A percentile compares a stretch with the other conserved stretches of the same genome.
These are phyloP conservation scores for Fusarium nodosum DNA, from an alignment of 2,329 filamentous ascomycete genomes.

Conservation along the genomic window DNA sequence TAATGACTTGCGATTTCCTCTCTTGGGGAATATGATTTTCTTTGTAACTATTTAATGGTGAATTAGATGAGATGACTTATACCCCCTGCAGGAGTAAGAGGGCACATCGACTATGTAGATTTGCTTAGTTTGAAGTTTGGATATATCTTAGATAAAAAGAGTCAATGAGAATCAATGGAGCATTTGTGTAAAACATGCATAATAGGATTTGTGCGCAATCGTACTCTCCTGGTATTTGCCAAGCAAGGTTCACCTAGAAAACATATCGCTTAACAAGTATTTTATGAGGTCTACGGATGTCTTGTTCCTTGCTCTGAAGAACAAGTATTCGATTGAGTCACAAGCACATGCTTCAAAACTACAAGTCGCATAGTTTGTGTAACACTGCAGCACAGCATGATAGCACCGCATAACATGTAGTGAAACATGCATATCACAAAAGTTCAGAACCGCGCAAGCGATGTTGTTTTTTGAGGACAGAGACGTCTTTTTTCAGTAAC, in stretches of 20 bases:
- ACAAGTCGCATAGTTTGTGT: conserved; percentile 17
- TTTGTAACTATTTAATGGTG: conserved; percentile 49
- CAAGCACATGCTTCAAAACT: background rate
- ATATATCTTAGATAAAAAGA: conserved; percentile 43
- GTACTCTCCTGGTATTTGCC: background rate
- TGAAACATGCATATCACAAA: conserved; percentile 45
- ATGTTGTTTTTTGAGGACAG: conserved; percentile 3
- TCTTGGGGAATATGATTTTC: conserved; percentile 47
- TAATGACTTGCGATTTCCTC: conserved; percentile 51
- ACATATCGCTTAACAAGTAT: conserved; percentile 1
- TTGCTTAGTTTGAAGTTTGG: conserved; percentile 41
- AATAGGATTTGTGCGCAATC: background rate
- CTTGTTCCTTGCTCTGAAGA: background rate
- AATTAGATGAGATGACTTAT: conserved; percentile 52
- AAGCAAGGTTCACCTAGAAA: background rate
- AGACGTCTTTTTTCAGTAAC: background rate
- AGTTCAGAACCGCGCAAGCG: conserved; percentile 24
- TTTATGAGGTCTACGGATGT: background rate
- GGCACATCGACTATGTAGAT: conserved; percentile 44
- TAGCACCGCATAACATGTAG: conserved; percentile 14
- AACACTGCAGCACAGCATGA: conserved; percentile 23
- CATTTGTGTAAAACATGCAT: conserved; percentile 12
- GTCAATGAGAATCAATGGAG: conserved; percentile 19
- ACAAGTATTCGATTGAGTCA: conserved; percentile 4
- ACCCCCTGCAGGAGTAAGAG: conserved; percentile 49